Evolutionary conservation across 306 rosid genomes (phyloP).

Genomic region (Acacia melanoxylon): DNA sequence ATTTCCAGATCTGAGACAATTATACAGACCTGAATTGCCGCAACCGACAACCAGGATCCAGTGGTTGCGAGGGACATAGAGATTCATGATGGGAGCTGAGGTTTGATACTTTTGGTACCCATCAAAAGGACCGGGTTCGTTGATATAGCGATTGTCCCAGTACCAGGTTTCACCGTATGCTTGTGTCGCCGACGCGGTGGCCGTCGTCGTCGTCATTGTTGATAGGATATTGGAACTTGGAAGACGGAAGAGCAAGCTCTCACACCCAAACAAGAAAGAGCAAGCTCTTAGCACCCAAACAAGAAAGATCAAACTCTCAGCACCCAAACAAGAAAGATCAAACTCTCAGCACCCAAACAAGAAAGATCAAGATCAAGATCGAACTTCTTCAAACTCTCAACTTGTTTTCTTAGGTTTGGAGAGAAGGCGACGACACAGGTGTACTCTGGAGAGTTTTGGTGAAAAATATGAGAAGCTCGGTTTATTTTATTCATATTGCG

Average conservation of each 20-base stretch:
- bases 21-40: constrained; percentile 69
- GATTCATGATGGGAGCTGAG: constrained; percentile 66
- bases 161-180: constrained; percentile 89
- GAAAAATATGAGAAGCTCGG: no score
- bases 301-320: no score
- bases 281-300: no score
- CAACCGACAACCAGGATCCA: constrained; percentile 75
- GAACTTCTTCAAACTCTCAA: not conserved
- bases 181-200: constrained; percentile 43
- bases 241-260: not conserved
- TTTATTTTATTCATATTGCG: no score
- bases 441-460: no score
- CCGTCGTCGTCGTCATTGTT: constrained; percentile 33
- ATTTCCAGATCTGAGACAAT: constrained; percentile 20
- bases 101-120: constrained; percentile 86
- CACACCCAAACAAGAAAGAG: not conserved
- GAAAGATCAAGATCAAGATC: not conserved
- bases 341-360: no score
- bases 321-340: no score
- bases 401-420: no score
- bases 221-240: not conserved
- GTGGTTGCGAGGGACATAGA: constrained; percentile 45
- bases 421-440: no score
- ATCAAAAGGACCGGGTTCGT: constrained; percentile 71
- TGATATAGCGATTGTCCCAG: constrained; percentile 83